phyloP scores from a whole-genome alignment of 305 asterid genomes.

The Fraxinus platypoda region DNA sequence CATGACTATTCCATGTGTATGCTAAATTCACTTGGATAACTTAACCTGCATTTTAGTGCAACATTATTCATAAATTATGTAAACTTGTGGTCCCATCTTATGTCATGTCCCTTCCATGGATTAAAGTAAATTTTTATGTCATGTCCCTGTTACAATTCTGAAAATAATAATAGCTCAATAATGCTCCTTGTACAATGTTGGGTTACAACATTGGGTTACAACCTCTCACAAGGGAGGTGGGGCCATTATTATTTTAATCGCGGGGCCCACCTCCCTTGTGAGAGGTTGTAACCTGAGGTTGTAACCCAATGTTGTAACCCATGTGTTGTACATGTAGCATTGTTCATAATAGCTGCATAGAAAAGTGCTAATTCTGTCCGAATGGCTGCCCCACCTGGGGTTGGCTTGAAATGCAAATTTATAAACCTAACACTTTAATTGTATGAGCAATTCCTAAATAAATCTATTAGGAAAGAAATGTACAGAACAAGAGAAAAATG shows the following conservation, averaged over 20 bases:
- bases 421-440: not conserved
- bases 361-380: not conserved
- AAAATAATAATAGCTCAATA: no score
- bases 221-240: no score
- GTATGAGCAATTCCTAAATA: not conserved
- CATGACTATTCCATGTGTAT: not conserved
- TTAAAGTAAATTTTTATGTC: not conserved
- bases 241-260: no score
- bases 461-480: not conserved
- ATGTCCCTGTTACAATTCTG: not conserved
- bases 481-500: not conserved
- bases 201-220: no score
- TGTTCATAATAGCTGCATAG: not conserved
- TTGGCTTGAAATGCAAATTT: not conserved
- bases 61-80: not conserved
- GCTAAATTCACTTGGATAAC: not conserved
- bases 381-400: not conserved
- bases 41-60: not conserved
- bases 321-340: no score
- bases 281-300: no score
- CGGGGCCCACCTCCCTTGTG: no score
- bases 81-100: not conserved
- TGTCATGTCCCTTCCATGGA: not conserved
- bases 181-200: no score
- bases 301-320: no score